A percentile compares a stretch with the other conserved stretches of the same genome.
Evolutionary conservation across 139 green algal species (phyloP).

Genomic region (Eudorina sp.): DNA sequence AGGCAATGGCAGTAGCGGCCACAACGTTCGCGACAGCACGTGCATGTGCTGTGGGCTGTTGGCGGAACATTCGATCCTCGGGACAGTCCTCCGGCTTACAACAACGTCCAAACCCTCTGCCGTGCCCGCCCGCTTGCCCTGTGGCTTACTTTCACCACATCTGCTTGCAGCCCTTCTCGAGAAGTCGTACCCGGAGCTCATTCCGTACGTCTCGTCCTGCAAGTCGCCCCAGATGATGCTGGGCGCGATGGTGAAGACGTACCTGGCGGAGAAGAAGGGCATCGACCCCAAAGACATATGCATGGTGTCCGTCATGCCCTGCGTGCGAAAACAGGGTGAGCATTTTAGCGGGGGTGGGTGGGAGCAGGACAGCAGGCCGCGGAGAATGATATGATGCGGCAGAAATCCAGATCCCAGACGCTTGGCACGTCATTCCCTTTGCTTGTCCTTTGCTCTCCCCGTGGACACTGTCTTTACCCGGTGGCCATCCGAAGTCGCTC

Average conservation of each 20-base stretch:
- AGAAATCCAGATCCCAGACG: too few species aligned
- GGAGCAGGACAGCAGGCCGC: not conserved
- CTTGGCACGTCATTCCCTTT: too few species aligned
- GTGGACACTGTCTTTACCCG: too few species aligned
- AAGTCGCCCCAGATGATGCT: constrained; percentile 84
- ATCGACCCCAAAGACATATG: constrained; percentile 54
- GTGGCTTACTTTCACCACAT: not conserved
- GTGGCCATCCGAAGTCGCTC: too few species aligned
- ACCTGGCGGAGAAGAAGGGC: constrained; percentile 64
- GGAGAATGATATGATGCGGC: not conserved
- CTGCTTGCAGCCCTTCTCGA: constrained; percentile 67
- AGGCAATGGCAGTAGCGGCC: too few species aligned
- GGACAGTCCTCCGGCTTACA: too few species aligned
- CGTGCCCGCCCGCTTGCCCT: too few species aligned
- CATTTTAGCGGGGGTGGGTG: not conserved
- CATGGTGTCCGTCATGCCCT: constrained; percentile 78
- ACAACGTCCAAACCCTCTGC: too few species aligned
- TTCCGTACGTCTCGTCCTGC: constrained; percentile 78
- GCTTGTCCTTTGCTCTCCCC: too few species aligned
- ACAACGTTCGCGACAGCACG: too few species aligned
- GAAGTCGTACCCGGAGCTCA: constrained; percentile 79
- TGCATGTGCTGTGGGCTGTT: too few species aligned
- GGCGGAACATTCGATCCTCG: too few species aligned
- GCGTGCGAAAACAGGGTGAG: constrained; percentile 73
- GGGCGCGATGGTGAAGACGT: constrained; percentile 76